phyloP scores from a whole-genome alignment of 192 early-diverging fungal species.

The Podila clonocystis region DNA sequence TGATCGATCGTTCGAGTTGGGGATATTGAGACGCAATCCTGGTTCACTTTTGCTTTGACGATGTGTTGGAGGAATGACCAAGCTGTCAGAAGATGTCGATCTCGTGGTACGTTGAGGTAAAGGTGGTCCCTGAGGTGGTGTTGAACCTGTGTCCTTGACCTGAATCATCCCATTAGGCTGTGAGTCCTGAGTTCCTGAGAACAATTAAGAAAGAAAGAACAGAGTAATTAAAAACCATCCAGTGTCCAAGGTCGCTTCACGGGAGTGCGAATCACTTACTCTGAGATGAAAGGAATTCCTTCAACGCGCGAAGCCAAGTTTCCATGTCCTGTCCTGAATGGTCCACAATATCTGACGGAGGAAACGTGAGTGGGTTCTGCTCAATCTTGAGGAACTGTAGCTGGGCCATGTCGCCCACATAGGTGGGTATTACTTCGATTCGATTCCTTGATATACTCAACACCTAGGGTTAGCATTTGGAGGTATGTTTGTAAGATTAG shows the following conservation, averaged over 20 bases:
- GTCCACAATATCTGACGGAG: slow-evolving; percentile 32
- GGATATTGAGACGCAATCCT: slow-evolving; percentile 30
- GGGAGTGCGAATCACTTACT: neutral
- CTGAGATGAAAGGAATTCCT: slow-evolving; percentile 22
- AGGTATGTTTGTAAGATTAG: neutral
- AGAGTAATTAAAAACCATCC: neutral
- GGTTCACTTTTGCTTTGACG: slow-evolving; percentile 37
- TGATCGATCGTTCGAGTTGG: neutral
- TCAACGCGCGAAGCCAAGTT: slow-evolving; percentile 27
- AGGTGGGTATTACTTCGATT: slow-evolving; percentile 45
- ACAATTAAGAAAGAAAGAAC: neutral
- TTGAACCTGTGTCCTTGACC: neutral
- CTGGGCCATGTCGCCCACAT: slow-evolving; percentile 50
- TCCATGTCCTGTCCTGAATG: slow-evolving; percentile 35
- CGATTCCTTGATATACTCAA: slow-evolving; percentile 53
- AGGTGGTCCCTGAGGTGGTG: neutral
- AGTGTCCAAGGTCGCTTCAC: neutral
- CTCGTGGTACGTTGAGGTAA: neutral
- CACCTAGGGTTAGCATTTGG: slow-evolving; percentile 11
- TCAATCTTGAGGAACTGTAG: slow-evolving; percentile 56
- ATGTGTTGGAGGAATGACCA: slow-evolving; percentile 16
- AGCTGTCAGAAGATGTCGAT: slow-evolving; percentile 19
- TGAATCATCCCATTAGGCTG: too few species aligned
- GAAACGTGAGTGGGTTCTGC: slow-evolving; percentile 49
- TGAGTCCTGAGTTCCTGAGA: neutral